phyloP scores from a whole-genome alignment of 306 rosid species.

The Dalbergia oliveri region DNA sequence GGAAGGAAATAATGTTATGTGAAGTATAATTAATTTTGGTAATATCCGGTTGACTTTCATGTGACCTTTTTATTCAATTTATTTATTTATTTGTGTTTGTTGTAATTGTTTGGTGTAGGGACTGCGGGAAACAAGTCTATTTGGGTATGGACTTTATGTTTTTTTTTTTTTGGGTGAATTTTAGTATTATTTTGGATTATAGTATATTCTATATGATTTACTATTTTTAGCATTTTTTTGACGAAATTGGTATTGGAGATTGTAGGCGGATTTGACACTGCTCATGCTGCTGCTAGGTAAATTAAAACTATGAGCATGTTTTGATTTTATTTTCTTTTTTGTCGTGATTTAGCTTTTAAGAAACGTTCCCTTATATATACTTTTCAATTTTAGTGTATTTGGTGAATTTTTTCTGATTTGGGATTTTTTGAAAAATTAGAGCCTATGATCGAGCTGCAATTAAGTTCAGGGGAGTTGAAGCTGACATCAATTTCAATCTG shows the following conservation, averaged over 20 bases:
- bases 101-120: constrained; percentile 65
- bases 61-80: constrained; percentile 20
- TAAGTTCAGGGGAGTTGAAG: constrained; percentile 95
- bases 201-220: constrained; percentile 36
- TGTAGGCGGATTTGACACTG: constrained; percentile 99
- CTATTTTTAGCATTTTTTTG: constrained; percentile 52
- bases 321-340: constrained; percentile 7
- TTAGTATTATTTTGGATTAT: constrained; percentile 39
- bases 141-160: constrained; percentile 72
- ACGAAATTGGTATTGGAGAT: constrained; percentile 42
- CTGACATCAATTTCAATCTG: constrained; percentile 91
- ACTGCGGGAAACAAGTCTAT: constrained; percentile 97
- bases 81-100: constrained; percentile 10
- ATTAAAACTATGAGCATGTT: not conserved
- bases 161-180: constrained; percentile 23
- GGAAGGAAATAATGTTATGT: constrained; percentile 34
- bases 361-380: not conserved
- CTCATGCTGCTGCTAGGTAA: constrained; percentile 98
- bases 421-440: constrained; percentile 52
- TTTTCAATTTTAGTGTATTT: constrained; percentile 3
- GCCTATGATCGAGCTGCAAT: constrained; percentile 99
- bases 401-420: constrained; percentile 35
- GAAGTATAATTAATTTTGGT: constrained; percentile 17
- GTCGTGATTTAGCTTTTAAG: not conserved
- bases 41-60: constrained; percentile 38